Conservation (phyloP, 192 early-diverging fungal genomes). For the Coemansia brasiliensis region DNA sequence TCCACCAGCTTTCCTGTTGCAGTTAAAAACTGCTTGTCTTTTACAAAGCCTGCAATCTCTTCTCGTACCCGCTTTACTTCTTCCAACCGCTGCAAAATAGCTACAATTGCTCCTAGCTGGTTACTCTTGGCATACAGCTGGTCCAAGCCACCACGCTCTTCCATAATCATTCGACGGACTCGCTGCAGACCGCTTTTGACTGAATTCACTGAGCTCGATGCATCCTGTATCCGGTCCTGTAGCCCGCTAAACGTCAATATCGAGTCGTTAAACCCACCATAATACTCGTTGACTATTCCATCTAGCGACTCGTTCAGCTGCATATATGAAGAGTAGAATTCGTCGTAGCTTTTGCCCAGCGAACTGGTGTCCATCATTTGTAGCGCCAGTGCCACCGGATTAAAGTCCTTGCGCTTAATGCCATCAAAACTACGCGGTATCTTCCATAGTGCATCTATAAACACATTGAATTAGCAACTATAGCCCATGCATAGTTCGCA, state of each 20-base stretch:
- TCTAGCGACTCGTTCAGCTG: conserved; percentile 68
- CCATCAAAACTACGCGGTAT: conserved; percentile 48
- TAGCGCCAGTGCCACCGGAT: conserved; percentile 71
- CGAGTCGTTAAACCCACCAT: conserved; percentile 78
- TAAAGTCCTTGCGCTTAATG: conserved; percentile 59
- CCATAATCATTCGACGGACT: conserved; percentile 62
- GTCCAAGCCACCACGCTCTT: conserved; percentile 65
- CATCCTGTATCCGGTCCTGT: conserved; percentile 66
- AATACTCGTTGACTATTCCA: conserved; percentile 75
- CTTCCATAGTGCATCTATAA: conserved; percentile 50
- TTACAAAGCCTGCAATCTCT: conserved; percentile 59
- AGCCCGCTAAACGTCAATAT: conserved; percentile 80
- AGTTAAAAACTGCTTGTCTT: conserved; percentile 69
- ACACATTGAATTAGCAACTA: neutral
- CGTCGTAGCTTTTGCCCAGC: conserved; percentile 63
- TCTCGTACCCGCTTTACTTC: conserved; percentile 66
- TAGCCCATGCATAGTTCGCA: neutral
- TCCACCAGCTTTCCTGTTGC: conserved; percentile 67
- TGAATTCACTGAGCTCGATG: conserved; percentile 63
- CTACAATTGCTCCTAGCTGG: conserved; percentile 76
- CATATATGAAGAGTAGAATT: conserved; percentile 60
- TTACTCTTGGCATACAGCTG: conserved; percentile 74
- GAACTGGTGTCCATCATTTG: conserved; percentile 77
- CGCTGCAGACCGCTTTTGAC: conserved; percentile 65
- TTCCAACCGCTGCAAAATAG: conserved; percentile 71